Evolutionary conservation across 441 rosid genomes (phyloP).

Genomic region (Arabidopsis hybrid): DNA sequence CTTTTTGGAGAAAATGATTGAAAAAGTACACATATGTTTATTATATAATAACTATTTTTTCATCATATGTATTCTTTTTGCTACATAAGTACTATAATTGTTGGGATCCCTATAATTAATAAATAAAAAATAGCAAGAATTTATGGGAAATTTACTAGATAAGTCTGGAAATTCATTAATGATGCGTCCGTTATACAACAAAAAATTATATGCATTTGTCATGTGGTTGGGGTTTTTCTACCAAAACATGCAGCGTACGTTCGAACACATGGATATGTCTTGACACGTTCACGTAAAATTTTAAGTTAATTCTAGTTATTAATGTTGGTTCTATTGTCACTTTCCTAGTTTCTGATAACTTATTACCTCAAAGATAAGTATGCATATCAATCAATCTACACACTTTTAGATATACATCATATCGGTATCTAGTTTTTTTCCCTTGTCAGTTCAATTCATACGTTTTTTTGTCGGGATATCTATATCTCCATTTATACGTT

Average conservation of each 20-base stretch:
- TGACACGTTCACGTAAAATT: conserved; percentile 45
- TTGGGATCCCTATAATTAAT: background rate
- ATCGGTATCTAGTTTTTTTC: conserved; percentile 5
- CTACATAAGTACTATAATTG: background rate
- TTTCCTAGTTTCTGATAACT: conserved; percentile 43
- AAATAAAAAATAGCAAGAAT: background rate
- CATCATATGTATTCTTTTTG: background rate
- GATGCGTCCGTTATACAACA: background rate
- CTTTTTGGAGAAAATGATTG: conserved; percentile 11
- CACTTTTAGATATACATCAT: conserved; percentile 43
- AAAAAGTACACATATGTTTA: background rate
- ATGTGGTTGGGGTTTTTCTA: conserved; percentile 38
- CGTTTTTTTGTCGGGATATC: too few species aligned
- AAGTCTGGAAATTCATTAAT: background rate
- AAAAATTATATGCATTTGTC: background rate
- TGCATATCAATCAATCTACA: conserved; percentile 41
- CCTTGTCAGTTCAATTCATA: background rate
- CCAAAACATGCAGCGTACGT: conserved; percentile 39
- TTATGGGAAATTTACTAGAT: background rate
- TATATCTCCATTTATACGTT: conserved; percentile 6
- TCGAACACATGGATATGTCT: conserved; percentile 42
- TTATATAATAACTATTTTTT: background rate
- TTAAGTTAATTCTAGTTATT: conserved; percentile 13
- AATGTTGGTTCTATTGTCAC: conserved; percentile 22
- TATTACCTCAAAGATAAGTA: conserved; percentile 42